Base-by-base conservation (phyloP, 1,284 basidiomycete species). In the Trametes polyzona region DNA sequence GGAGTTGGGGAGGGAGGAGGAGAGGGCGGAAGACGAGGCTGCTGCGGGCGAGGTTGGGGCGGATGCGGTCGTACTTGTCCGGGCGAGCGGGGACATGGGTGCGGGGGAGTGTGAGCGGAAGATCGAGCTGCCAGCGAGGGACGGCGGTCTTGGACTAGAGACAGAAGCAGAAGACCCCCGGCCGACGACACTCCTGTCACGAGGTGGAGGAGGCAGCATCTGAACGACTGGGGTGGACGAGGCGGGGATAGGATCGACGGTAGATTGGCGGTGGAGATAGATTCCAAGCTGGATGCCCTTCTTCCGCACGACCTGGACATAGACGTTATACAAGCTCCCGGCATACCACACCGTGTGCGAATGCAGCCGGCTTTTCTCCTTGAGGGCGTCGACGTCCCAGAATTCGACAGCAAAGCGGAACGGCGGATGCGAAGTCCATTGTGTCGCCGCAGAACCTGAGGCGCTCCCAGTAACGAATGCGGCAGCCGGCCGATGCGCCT, bases 331-430 rank as follows among this genome's bases (percentile, higher is more conserved):
- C 64, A 90, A 72, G 66, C 83, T 92, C 35, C 90, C 90, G 5
- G 86, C 88, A 66, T 90, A 88, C 85, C 90, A 93, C 33, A 93
- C 77, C 3, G 88, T 92, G 50, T 86, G 86, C 5, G 86, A 90
- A 65, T 90, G 81, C 52, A 90, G 78, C 62, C 93, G 80, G 54
- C 87, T 86, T 74, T 95, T 96, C 71, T 96, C 94, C 55, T 86
- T 88, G 42, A 97, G 79, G 44, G 81, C 76, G 64, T 92, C 90
- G 24, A 95, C 81, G 64, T 92, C 90, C 87, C 92, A 96, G 71
- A 96, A 96, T 73, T 97, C 95, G 46, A 94, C 92, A 5, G 86
- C 85, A 68, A 96, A 92, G 24, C 92, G 82, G 72, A 81, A 89
- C 0, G 93, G 93, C 47, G 93, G 84, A 65, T 85, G 83, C 9